Evolutionary conservation across 139 green algal species (phyloP), one percentile per base, ranked within the genome.

Genomic region (Eudorina sp.): DNA sequence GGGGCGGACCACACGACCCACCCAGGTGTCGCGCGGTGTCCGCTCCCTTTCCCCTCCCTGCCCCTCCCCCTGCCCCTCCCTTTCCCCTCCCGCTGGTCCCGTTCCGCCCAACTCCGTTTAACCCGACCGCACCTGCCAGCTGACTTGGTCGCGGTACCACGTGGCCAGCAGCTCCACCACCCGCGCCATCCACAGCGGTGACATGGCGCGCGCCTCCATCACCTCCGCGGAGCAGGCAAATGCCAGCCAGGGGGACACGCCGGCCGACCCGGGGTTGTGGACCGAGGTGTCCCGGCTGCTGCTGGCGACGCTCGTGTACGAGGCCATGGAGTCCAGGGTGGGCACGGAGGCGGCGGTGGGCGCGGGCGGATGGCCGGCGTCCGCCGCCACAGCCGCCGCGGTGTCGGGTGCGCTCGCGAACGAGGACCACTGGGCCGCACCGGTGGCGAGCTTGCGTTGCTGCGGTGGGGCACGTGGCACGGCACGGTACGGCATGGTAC

Each of bases 101-200:
- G n/a, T n/a, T n/a, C n/a, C n/a, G n/a, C n/a, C n/a, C n/a, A n/a
- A n/a, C n/a, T n/a, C n/a, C n/a, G n/a, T n/a, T n/a, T n/a, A 14
- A 14, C 14, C 58, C 58, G 18, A 29, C 16, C 91, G 5, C 48
- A 92, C 93, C 79, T 94, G 90, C 88, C 93, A 94, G 0, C 95
- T 93, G 7, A 94, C 94, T 0, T 93, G 84, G 46, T 94, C 92
- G 53, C 90, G 80, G 88, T 94, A 97, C 74, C 93, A 89, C 0
- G 45, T 21, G 27, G 93, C 91, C 60, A 96, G 81, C 75, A 89
- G 69, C 60, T 93, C 92, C 25, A 94, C 46, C 7, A 95, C 48
- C 62, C 91, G 89, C 31, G 66, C 29, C 84, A 92, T 86, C 76
- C 74, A 91, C 23, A 88, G 73, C 9, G 91, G 86, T 0, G 77